These are phyloP conservation scores for Tetracladium maxilliforme DNA, from an alignment of 2,329 filamentous ascomycete species.

Conservation along the genomic window DNA sequence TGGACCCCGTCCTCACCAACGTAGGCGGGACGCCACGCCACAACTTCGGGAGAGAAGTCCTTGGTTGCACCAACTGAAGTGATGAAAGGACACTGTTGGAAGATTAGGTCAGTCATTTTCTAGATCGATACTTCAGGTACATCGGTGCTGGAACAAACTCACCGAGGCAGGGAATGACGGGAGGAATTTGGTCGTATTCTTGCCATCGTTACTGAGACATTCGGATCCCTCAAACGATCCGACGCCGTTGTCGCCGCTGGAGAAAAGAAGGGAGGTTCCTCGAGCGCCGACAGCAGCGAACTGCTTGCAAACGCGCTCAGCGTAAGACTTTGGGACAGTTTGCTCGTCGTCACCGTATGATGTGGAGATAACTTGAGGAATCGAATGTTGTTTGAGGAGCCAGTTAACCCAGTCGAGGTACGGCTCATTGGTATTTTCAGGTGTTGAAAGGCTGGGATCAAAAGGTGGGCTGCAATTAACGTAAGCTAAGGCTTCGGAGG, in stretches of 20 bases:
- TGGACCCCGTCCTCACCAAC: too few species aligned
- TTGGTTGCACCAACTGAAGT: slow-evolving; percentile 18
- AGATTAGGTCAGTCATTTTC: slow-evolving; percentile 1
- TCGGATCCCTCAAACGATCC: slow-evolving; percentile 17
- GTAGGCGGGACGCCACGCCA: slow-evolving; percentile 16
- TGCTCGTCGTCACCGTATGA: slow-evolving; percentile 45
- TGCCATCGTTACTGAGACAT: slow-evolving; percentile 41
- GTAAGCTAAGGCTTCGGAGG: too few species aligned
- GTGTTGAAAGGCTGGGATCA: slow-evolving; percentile 21
- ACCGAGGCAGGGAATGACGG: slow-evolving; percentile 37
- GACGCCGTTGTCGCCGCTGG: slow-evolving; percentile 34
- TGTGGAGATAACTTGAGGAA: slow-evolving; percentile 41
- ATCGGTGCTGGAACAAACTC: too few species aligned
- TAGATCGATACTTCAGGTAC: too few species aligned
- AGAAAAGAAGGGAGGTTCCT: slow-evolving; percentile 33
- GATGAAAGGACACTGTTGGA: slow-evolving; percentile 3
- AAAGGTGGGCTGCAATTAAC: too few species aligned
- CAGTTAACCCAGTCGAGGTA: slow-evolving; percentile 38
- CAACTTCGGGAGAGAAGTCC: slow-evolving; percentile 19
- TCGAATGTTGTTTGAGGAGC: slow-evolving; percentile 26
- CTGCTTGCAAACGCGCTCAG: slow-evolving; percentile 32
- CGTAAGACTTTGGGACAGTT: slow-evolving; percentile 34
- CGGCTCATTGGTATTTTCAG: slow-evolving; percentile 33
- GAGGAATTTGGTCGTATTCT: slow-evolving; percentile 34
- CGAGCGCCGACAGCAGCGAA: slow-evolving; percentile 37